Evolutionary conservation across 2,329 filamentous ascomycete genomes (phyloP).

Genomic region (Hymenoscyphus infarciens): DNA sequence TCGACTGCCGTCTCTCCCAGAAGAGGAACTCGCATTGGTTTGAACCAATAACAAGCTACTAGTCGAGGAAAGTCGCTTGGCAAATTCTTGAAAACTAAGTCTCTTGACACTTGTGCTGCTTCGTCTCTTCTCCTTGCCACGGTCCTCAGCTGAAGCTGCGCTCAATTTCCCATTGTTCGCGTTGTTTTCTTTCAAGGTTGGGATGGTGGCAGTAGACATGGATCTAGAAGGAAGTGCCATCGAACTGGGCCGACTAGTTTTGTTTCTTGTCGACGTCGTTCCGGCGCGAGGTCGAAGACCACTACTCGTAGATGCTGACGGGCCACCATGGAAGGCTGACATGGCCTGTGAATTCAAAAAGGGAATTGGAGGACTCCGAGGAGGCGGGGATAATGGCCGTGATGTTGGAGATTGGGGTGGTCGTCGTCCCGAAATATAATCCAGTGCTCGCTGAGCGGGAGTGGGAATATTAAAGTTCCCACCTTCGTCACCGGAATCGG

Average conservation of each 20-base stretch:
- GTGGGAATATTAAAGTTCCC: constrained; percentile 31
- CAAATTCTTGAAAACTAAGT: constrained; percentile 59
- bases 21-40: constrained; percentile 44
- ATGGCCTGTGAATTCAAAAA: constrained; percentile 32
- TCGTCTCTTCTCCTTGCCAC: constrained; percentile 42
- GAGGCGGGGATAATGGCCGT: constrained; percentile 25
- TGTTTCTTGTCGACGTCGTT: constrained; percentile 22
- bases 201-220: constrained; percentile 26
- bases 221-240: constrained; percentile 30
- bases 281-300: constrained; percentile 29
- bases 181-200: constrained; percentile 23
- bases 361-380: constrained; percentile 27
- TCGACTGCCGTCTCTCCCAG: constrained; percentile 25
- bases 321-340: constrained; percentile 28
- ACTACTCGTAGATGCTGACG: constrained; percentile 3
- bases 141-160: constrained; percentile 17
- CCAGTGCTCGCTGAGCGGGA: constrained; percentile 34
- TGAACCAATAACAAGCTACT: constrained; percentile 58
- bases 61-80: constrained; percentile 57
- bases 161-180: constrained; percentile 19
- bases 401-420: constrained; percentile 19
- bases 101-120: constrained; percentile 55
- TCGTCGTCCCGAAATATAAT: constrained; percentile 34
- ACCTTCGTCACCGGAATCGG: constrained; percentile 38
- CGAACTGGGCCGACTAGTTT: constrained; percentile 28